Evolutionary conservation across 2,329 filamentous ascomycete species (phyloP).

Genomic region (Thyridium curvatum): DNA sequence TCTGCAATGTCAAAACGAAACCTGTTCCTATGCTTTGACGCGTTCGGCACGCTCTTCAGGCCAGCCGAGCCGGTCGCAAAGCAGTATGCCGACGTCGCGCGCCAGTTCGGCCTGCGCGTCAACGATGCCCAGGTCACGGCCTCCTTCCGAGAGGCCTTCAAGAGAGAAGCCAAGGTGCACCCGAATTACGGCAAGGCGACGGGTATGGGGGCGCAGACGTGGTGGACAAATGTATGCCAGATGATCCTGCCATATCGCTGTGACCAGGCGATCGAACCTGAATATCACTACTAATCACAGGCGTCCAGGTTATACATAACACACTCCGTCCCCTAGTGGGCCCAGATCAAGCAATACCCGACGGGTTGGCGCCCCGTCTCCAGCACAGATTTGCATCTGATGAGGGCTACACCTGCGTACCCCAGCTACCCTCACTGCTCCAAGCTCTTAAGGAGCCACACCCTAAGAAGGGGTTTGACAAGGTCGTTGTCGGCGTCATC

Average conservation of each 20-base stretch:
- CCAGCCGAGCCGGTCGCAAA: conserved; percentile 41
- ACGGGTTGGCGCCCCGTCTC: conserved; percentile 38
- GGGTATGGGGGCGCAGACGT: conserved; percentile 42
- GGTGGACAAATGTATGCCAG: conserved; percentile 52
- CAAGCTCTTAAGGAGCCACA: conserved; percentile 23
- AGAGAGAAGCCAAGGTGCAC: conserved; percentile 32
- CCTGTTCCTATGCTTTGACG: conserved; percentile 56
- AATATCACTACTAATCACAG: too few species aligned
- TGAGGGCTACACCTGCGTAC: conserved; percentile 40
- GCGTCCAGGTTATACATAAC: conserved; percentile 41
- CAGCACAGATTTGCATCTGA: conserved; percentile 45
- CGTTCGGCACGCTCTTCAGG: conserved; percentile 57
- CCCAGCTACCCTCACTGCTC: conserved; percentile 39
- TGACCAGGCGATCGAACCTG: too few species aligned
- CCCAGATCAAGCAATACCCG: conserved; percentile 27
- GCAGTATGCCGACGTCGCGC: conserved; percentile 49
- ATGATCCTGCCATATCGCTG: not conserved
- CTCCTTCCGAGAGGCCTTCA: conserved; percentile 36
- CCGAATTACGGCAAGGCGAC: conserved; percentile 54
- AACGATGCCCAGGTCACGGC: conserved; percentile 28
- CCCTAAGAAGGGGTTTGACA: conserved; percentile 18
- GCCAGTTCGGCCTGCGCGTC: conserved; percentile 39
- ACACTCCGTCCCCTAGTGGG: conserved; percentile 40
- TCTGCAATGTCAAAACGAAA: conserved; percentile 21
- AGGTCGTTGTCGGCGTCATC: conserved; percentile 47